Conservation (phyloP, 1,139 yeast species). For the Yamadazyma taylorii region DNA sequence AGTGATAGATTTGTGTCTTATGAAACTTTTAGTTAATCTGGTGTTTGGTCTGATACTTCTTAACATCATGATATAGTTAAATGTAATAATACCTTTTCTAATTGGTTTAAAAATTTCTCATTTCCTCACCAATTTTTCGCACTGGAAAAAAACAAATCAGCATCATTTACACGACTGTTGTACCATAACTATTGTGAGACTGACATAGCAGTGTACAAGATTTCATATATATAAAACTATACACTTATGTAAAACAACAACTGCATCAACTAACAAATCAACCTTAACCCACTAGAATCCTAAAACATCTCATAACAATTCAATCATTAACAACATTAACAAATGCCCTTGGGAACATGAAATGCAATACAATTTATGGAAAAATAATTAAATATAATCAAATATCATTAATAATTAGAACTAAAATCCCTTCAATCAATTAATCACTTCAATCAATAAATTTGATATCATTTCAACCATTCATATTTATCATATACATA, state of each 20-base stretch:
- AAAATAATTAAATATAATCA: too few species aligned
- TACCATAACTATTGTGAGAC: too few species aligned
- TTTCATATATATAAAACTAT: neutral
- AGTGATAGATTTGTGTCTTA: slow-evolving; percentile 23
- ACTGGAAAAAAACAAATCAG: neutral
- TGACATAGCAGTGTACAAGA: neutral
- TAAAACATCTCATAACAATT: too few species aligned
- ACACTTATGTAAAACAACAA: slow-evolving; percentile 1
- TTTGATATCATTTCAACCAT: too few species aligned
- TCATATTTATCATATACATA: too few species aligned
- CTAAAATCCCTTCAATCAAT: too few species aligned
- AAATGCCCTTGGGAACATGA: too few species aligned
- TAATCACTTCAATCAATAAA: too few species aligned
- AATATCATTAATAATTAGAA: too few species aligned
- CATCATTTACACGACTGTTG: neutral
- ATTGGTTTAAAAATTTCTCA: slow-evolving; percentile 1
- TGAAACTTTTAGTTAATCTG: slow-evolving; percentile 4
- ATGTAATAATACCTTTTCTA: slow-evolving; percentile 1
- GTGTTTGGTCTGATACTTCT: slow-evolving; percentile 7
- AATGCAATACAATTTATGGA: too few species aligned
- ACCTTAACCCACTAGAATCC: too few species aligned
- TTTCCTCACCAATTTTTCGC: neutral
- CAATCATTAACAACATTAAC: too few species aligned
- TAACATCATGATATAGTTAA: slow-evolving; percentile 5
- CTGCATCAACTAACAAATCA: neutral